Conservation (phyloP, 768 basidiomycete genomes). For the Pulveroboletus sp. region DNA sequence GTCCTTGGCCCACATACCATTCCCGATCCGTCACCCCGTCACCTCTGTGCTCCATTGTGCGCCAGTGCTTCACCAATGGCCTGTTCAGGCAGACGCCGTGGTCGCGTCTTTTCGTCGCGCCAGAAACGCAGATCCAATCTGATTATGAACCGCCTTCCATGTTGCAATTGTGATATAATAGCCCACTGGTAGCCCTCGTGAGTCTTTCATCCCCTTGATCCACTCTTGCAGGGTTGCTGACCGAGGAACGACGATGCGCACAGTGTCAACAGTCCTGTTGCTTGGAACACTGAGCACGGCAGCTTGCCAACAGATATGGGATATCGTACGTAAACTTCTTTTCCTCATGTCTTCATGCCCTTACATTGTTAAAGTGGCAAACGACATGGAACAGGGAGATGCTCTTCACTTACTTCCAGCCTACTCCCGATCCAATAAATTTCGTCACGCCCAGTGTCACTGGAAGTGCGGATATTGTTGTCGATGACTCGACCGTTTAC, state of each 20-base stretch:
- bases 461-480: conserved; percentile 59
- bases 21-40: too few relatives aligned
- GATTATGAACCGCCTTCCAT: conserved; percentile 7
- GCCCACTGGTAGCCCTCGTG: not conserved
- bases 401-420: conserved; percentile 31
- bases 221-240: not conserved
- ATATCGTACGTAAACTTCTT: conserved; percentile 39
- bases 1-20: not conserved
- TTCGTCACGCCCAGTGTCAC: conserved; percentile 46
- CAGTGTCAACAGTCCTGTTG: conserved; percentile 13
- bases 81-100: not conserved
- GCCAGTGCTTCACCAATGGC: not conserved
- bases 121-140: conserved; percentile 1
- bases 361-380: conserved; percentile 50
- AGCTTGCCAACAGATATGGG: conserved; percentile 52
- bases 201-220: conserved; percentile 4
- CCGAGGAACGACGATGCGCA: conserved; percentile 10
- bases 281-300: conserved; percentile 22
- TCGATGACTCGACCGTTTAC: conserved; percentile 53
- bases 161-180: conserved; percentile 17
- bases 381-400: conserved; percentile 38
- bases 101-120: not conserved
- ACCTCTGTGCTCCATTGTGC: not conserved
- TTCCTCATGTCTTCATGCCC: not conserved
- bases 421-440: conserved; percentile 29